These are phyloP conservation scores for Ailanthus altissimus DNA, from an alignment of 345 rosid species.

Conservation along the genomic window DNA sequence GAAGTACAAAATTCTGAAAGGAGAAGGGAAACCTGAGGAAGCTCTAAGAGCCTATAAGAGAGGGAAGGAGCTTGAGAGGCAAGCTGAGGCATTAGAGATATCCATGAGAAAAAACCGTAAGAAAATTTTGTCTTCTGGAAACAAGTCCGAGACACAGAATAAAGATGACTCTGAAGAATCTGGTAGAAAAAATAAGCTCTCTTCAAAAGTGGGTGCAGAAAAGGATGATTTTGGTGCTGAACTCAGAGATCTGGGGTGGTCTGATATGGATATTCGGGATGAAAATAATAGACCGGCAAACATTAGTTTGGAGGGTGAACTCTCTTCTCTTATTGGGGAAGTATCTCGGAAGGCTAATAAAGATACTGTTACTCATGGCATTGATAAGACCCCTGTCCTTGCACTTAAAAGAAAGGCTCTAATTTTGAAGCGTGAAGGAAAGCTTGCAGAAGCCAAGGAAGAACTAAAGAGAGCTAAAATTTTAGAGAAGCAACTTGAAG, in stretches of 20 bases:
- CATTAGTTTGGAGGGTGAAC: slow-evolving; percentile 82
- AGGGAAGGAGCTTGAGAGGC: slow-evolving; percentile 93
- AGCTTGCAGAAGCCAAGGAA: slow-evolving; percentile 94
- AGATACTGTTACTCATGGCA: slow-evolving; percentile 34
- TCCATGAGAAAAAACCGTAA: slow-evolving; percentile 57
- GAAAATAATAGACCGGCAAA: slow-evolving; percentile 49
- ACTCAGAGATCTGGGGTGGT: slow-evolving; percentile 80
- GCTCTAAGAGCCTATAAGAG: slow-evolving; percentile 87
- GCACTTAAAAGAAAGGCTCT: slow-evolving; percentile 84
- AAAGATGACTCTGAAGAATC: slow-evolving; percentile 48
- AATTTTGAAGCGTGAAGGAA: slow-evolving; percentile 82
- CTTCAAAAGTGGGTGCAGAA: slow-evolving; percentile 39
- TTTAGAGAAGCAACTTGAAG: slow-evolving; percentile 87
- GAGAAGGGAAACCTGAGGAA: slow-evolving; percentile 80
- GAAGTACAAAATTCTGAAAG: slow-evolving; percentile 69
- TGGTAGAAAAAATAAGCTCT: slow-evolving; percentile 42
- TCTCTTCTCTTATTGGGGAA: slow-evolving; percentile 72
- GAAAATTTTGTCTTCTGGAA: slow-evolving; percentile 41
- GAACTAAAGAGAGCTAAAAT: slow-evolving; percentile 84
- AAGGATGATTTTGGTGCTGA: slow-evolving; percentile 70
- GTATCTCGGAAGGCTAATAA: slow-evolving; percentile 40
- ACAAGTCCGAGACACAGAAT: slow-evolving; percentile 36
- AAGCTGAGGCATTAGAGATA: slow-evolving; percentile 74
- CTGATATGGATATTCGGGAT: slow-evolving; percentile 56
- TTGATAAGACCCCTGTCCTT: slow-evolving; percentile 58